A percentile compares a stretch with the other conserved stretches of the same genome.
Conservation (phyloP, 176 grass and related monocot genomes). For the Eragrostis nindensis region DNA sequence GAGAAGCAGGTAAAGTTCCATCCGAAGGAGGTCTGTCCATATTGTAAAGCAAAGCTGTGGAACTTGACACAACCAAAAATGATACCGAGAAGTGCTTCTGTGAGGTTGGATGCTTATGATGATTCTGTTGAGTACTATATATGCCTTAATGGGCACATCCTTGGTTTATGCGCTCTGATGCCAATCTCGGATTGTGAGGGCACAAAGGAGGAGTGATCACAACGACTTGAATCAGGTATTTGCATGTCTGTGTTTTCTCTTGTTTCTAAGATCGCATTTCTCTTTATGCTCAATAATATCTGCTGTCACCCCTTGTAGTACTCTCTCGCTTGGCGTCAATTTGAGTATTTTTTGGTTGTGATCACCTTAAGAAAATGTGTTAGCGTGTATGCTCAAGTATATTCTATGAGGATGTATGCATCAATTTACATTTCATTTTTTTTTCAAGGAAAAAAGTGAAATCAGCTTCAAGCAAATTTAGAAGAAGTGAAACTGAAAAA, state of each 20-base stretch:
- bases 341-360: too few relatives aligned
- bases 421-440: neutral
- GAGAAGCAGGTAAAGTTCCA: conserved; percentile 73
- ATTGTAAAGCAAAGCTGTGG: conserved; percentile 88
- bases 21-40: conserved; percentile 71
- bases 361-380: too few relatives aligned
- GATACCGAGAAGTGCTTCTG: conserved; percentile 61
- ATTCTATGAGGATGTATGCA: neutral
- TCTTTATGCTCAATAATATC: too few relatives aligned
- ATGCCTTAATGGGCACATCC: conserved; percentile 82
- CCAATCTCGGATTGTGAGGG: conserved; percentile 72
- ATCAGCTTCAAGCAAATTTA: neutral
- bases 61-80: conserved; percentile 71
- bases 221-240: conserved; percentile 49
- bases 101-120: conserved; percentile 61
- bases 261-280: too few relatives aligned
- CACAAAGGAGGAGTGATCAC: conserved; percentile 53
- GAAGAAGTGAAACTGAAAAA: neutral
- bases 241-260: conserved; percentile 10
- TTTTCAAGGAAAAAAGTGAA: neutral
- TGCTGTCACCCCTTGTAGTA: too few relatives aligned
- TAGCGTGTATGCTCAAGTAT: too few relatives aligned
- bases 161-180: conserved; percentile 69
- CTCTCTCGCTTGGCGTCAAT: too few relatives aligned
- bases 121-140: conserved; percentile 75